Conservation (phyloP, 1,139 yeast species). For the Yamadazyma triangularis region DNA sequence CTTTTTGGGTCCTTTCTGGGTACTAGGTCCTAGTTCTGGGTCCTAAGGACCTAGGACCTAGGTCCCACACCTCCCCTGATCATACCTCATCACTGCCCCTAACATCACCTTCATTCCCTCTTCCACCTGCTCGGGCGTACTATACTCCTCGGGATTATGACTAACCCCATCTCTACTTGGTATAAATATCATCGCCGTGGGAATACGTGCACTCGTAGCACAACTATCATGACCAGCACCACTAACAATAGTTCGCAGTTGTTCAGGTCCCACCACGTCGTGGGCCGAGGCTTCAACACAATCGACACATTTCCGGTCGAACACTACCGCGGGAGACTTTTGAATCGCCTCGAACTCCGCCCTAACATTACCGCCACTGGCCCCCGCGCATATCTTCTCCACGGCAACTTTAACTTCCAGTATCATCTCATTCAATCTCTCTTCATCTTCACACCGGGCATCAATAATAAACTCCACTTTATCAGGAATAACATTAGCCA, state of each 20-base stretch:
- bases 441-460: constrained; percentile 51
- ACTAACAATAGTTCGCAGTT: constrained; percentile 44
- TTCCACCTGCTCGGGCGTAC: constrained; percentile 56
- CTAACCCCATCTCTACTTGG: constrained; percentile 64
- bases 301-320: constrained; percentile 44
- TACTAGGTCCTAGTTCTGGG: too few species aligned
- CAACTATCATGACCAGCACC: constrained; percentile 76
- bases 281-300: constrained; percentile 49
- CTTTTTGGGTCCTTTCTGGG: too few species aligned
- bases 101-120: constrained; percentile 54
- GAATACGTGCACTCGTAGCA: constrained; percentile 47
- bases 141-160: constrained; percentile 61
- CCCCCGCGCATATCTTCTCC: constrained; percentile 7
- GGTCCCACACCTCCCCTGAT: too few species aligned
- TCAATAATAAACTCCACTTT: constrained; percentile 55
- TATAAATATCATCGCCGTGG: constrained; percentile 68
- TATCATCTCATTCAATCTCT: constrained; percentile 30
- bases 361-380: constrained; percentile 11
- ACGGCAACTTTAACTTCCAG: constrained; percentile 35
- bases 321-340: constrained; percentile 50
- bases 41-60: too few species aligned
- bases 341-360: constrained; percentile 34
- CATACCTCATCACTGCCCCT: constrained; percentile 53
- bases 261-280: constrained; percentile 38
- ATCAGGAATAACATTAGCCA: constrained; percentile 64